Evolutionary conservation across 495 filamentous ascomycete genomes (phyloP), one percentile per base, ranked within the genome.

Genomic region (Penicillium steckii): DNA sequence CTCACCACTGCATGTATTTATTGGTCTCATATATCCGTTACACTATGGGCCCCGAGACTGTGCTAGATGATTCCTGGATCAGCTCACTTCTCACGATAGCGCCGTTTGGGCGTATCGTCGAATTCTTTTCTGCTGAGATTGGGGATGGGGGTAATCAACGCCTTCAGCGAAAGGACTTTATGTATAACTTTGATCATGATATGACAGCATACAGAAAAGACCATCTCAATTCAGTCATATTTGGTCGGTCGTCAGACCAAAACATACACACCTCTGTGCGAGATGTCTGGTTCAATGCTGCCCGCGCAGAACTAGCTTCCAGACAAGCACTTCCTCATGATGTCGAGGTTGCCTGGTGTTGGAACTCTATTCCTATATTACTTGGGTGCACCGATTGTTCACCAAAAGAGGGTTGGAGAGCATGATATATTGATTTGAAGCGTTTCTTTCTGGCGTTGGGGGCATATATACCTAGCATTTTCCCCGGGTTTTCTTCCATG

Each of bases 61-160:
- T 60, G 10, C 53, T 61, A 6, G 68, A 77, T 42, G 68, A 75
- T 45, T 69, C 67, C 13, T 77, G 72, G 72, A 75, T 77, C 43
- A 69, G 66, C 46, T 75, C 72, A 0, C 56, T 77, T 26, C 66
- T 77, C 18, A 73, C 71, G 1, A 46, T 71, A 9, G 70, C 74
- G n/a, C 71, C 72, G 6, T 74, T 75, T 29, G 44, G 52, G 17
- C 71, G 74, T 3, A 64, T 73, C 6, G 68, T 73, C 41, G 71
- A 77, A 42, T 77, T 66, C 46, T 77, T 77, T 58, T 75, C 74
- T 13, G 74, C 74, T 0, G 74, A 77, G 48, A 74, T 77, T 9
- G 74, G 74, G 1, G 70, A 77, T 40, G 72, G 74, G 8, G 68
- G 68, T 17, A 73, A 57, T 46, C 71, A 73, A 52, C 66, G 72